Evolutionary conservation across 176 grass and related monocot species (phyloP).

Genomic region (Eleusine indica): DNA sequence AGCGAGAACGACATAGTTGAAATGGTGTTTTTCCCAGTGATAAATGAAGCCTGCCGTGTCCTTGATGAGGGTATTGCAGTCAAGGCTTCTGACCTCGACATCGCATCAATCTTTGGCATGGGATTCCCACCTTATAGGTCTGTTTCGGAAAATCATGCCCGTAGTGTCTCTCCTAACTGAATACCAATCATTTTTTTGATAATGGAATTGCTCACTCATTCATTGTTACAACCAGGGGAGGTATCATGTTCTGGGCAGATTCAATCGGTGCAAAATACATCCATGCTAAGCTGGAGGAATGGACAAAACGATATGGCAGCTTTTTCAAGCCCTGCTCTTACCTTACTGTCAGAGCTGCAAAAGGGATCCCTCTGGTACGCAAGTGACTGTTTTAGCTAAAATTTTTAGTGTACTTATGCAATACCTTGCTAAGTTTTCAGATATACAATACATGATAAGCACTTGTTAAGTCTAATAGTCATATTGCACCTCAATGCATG

Average conservation of each 20-base stretch:
- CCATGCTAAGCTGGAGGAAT: conserved; percentile 67
- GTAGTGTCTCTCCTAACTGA: neutral
- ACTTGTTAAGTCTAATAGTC: neutral
- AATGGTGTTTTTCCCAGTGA: conserved; percentile 84
- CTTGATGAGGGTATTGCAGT: conserved; percentile 83
- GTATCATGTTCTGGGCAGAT: conserved; percentile 89
- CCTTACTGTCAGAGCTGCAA: conserved; percentile 74
- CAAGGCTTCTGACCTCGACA: conserved; percentile 89
- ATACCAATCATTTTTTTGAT: neutral
- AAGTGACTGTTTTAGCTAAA: conserved; percentile 14
- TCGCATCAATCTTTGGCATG: conserved; percentile 88
- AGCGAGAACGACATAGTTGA: conserved; percentile 81
- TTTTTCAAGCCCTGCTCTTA: conserved; percentile 90
- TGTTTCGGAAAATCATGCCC: neutral
- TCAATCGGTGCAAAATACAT: conserved; percentile 78
- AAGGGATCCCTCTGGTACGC: conserved; percentile 81
- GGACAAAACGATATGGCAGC: conserved; percentile 69
- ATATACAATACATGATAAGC: neutral
- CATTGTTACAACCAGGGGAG: conserved; percentile 58
- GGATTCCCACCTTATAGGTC: conserved; percentile 94
- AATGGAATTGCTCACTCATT: neutral
- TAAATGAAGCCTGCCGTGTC: conserved; percentile 91
- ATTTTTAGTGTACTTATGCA: neutral
- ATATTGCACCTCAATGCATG: neutral
- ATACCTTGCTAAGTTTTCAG: neutral